Evolutionary conservation across 1,139 yeast genomes (phyloP).

Genomic region (Diutina ranongensis): DNA sequence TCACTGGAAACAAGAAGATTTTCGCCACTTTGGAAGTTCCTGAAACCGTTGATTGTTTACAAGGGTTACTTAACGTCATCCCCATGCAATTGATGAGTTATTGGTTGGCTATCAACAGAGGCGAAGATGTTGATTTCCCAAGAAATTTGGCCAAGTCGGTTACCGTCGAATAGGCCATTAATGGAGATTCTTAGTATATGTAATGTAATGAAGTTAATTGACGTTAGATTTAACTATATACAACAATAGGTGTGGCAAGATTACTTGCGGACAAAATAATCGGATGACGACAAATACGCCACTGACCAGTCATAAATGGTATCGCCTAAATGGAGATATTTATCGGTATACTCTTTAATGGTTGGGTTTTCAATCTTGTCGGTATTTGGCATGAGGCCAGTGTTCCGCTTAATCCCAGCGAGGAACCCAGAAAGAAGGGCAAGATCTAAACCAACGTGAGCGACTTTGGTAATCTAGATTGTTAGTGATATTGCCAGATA

Average conservation of each 20-base stretch:
- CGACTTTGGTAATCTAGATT: conserved; percentile 35
- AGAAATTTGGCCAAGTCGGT: conserved; percentile 97
- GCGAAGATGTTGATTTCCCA: conserved; percentile 97
- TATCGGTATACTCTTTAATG: conserved; percentile 44
- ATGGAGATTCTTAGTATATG: no score
- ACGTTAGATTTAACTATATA: background rate
- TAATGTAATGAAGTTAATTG: background rate
- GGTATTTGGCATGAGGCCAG: conserved; percentile 57
- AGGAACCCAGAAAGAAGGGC: conserved; percentile 69
- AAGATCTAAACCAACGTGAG: conserved; percentile 66
- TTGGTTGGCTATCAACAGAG: conserved; percentile 93
- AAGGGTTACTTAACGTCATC: conserved; percentile 88
- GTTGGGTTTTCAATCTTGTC: conserved; percentile 31
- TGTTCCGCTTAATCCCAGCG: conserved; percentile 82
- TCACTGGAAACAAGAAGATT: conserved; percentile 37
- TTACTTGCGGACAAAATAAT: conserved; percentile 56
- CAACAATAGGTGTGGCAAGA: no score
- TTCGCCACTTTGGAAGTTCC: conserved; percentile 81
- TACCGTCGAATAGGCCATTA: conserved; percentile 63
- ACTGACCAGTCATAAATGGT: conserved; percentile 64
- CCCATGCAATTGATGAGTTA: conserved; percentile 95
- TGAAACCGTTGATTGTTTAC: conserved; percentile 91
- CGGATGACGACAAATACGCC: conserved; percentile 60
- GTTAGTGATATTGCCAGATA: no score
- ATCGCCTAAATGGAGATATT: conserved; percentile 81